phyloP scores from a whole-genome alignment of 148 eudicot genomes.

The Polygonum aviculare region DNA sequence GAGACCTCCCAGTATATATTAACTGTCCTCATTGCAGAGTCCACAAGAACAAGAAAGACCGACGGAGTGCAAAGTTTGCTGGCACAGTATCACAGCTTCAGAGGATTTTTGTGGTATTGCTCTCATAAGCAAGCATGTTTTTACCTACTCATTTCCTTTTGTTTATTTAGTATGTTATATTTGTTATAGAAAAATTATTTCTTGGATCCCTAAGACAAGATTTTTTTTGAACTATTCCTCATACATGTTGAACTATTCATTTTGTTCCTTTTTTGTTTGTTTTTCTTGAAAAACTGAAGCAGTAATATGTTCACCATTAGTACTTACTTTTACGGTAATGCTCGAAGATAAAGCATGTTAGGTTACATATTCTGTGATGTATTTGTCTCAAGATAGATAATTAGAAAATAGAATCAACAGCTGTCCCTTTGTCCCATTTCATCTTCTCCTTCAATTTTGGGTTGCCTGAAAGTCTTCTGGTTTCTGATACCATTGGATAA shows the following conservation, averaged over 20 bases:
- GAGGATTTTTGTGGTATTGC: constrained; percentile 83
- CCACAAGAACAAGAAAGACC: constrained; percentile 51
- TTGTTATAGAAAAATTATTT: not conserved
- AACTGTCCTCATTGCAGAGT: constrained; percentile 70
- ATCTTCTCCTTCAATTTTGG: not conserved
- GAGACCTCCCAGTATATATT: constrained; percentile 70
- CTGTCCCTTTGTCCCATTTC: not conserved
- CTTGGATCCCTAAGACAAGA: not conserved
- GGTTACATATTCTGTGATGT: not conserved
- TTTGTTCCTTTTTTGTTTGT: not conserved
- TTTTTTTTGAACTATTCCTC: not conserved
- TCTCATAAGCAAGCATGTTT: not conserved
- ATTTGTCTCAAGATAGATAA: not conserved
- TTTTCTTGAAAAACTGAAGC: not conserved
- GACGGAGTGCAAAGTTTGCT: constrained; percentile 52
- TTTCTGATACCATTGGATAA: not conserved
- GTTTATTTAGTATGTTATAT: constrained; percentile 1
- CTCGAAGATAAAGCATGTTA: not conserved
- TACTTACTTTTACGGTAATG: not conserved
- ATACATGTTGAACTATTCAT: not conserved
- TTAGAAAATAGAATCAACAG: not conserved
- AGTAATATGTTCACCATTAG: not conserved
- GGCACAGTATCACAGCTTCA: constrained; percentile 82
- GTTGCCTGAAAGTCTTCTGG: not conserved
- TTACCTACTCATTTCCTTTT: constrained; percentile 7